Percentiles rank a stretch among this genome's conserved stretches.
These are phyloP conservation scores for Caloboletus firmus DNA, from an alignment of 1,284 basidiomycete genomes.

Conservation along the genomic window DNA sequence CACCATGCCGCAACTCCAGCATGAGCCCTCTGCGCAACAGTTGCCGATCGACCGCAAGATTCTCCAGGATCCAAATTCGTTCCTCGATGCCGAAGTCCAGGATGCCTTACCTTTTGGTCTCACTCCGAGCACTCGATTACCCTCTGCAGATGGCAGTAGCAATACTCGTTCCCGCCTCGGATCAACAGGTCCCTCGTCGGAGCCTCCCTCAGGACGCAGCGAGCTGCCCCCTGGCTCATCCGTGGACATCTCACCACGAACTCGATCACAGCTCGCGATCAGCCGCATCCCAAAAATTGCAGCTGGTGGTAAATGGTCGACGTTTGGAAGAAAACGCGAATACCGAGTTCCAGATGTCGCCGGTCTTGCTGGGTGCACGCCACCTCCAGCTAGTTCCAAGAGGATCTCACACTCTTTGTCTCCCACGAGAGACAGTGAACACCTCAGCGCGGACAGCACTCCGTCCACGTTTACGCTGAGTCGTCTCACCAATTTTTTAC, in stretches of 20 bases:
- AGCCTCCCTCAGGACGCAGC: background rate
- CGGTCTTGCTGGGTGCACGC: constrained; percentile 13
- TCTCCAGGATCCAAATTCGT: constrained; percentile 32
- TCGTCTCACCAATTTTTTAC: constrained; percentile 18
- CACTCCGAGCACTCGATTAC: constrained; percentile 31
- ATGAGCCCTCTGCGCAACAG: background rate
- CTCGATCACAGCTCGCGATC: constrained; percentile 15
- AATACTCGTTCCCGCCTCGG: constrained; percentile 7
- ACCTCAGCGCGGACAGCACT: constrained; percentile 15
- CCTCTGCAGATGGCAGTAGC: constrained; percentile 9
- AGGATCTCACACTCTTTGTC: constrained; percentile 19
- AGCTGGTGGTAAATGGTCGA: constrained; percentile 41
- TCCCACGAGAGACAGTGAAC: constrained; percentile 10
- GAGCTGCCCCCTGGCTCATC: constrained; percentile 2
- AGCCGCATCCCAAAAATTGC: constrained; percentile 31
- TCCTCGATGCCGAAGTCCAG: constrained; percentile 22
- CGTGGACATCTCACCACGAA: constrained; percentile 12
- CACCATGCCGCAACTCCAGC: background rate
- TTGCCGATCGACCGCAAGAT: constrained; percentile 28
- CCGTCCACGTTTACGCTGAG: constrained; percentile 25
- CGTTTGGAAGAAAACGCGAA: constrained; percentile 40
- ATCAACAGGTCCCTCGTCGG: background rate
- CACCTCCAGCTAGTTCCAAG: constrained; percentile 12
- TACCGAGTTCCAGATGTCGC: constrained; percentile 16
- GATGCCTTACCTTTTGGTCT: constrained; percentile 24